Base-by-base conservation (phyloP, 202 grass and related monocot genomes). In the Sporobolus alterniflorus region DNA sequence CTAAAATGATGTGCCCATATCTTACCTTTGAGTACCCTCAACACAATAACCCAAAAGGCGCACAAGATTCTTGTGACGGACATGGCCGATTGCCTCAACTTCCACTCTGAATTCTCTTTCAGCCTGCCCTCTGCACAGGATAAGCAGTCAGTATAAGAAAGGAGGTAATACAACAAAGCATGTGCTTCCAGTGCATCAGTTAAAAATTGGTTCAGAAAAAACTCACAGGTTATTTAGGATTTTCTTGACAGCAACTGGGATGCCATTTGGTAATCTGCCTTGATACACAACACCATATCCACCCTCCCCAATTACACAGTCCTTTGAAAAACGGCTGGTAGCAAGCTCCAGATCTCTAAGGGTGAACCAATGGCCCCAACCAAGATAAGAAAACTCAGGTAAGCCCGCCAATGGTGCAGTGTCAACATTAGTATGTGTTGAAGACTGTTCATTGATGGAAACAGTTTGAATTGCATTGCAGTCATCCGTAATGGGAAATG, bases 61-160 rank as follows among this genome's bases (percentile, higher is more conserved):
- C 44, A 98, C 96, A 60, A 98, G 84, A 92, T 98, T 98, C 78
- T 98, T 98, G 66, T 98, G 96, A 18, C 96, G 93, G 26, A 98
- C 96, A 88, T 98, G 93, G 83, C 96, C 96, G 21, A 98, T 98
- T 28, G 96, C 96, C 76, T 98, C 96, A 64, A 98, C 96, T 90
- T 98, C 96, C 82, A 98, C 96, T 80, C 93, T 98, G 82, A 98
- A 96, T 92, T 98, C 96, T 83, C 90, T 95, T 83, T 98, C 96
- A 24, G 93, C 96, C 75, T 98, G 96, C 12, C 96, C 96, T 82
- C 93, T 96, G 67, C 73, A 92, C 69, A 76, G 65, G 54, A 73
- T 42, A 92, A 73, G 20, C 56, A 66, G 25, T 64, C 29, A n/a
- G 50, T 73, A 57, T 84, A 84, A 84, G 77, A 83, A 69, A 65